Evolutionary conservation across 352 stramenopile species (phyloP), one percentile per base, ranked within the genome.

Genomic region (Phytophthora boehmeriae): DNA sequence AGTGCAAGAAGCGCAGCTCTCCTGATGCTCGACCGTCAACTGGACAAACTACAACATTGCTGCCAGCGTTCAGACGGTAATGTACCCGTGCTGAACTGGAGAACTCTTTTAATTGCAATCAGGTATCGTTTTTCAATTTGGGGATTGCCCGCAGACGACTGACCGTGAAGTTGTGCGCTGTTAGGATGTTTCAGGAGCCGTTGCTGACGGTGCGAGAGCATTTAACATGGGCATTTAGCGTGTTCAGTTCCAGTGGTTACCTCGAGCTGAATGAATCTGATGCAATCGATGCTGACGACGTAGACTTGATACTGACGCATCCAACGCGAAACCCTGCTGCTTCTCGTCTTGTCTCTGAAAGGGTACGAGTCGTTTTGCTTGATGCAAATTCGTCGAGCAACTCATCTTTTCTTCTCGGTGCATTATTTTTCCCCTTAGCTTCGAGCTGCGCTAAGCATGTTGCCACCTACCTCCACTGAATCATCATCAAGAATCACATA

Each of bases 61-160:
- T 92, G 74, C 43, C 80, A 93, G 34, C 76, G 77, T 17, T 78
- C 71, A 14, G 27, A 27, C 14, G 70, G 84, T 35, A 81, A 86
- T 45, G 66, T 89, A 1, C 66, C 53, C 11, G 73, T 85, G 43
- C 59, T 90, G 49, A 87, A 93, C 62, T 93, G 84, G 84, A 80
- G 76, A 17, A 56, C 82, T 22, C 50, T 92, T 30, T 80, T 93
- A 35, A 51, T 77, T 13, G 69, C 57, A 8, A 52, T 92, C n/a
- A 75, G 78, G 80, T 90, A 63, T 13, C 20, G 4, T 38, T 58
- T 50, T 5, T 1, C n/a, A 19, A 17, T 17, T 44, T 4, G 4
- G 38, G 3, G 1, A 4, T 8, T 44, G 38, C 38, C 8, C 14
- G 34, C 9, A 20, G 3, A 8, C n/a, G 19, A 11, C n/a, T 16